Base-by-base conservation (phyloP, 2,329 filamentous ascomycete genomes). In the Penicillium expansum region DNA sequence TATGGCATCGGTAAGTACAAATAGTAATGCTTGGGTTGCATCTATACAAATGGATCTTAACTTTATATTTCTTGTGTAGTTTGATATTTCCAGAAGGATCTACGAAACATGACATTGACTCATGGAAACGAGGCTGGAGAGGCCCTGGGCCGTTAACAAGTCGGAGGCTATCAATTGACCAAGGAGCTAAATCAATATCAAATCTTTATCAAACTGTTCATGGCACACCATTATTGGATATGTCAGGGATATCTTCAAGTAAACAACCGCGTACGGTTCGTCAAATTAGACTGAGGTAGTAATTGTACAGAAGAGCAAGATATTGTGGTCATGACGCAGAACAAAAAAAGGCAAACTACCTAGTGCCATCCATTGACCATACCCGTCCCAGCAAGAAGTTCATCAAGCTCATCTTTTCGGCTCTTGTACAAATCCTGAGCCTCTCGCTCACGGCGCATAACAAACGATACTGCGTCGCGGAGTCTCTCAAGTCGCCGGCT, bases 351-450 rank as follows among this genome's bases (percentile, higher is more conserved):
- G 14, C 24, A 53, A 53, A 47, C 41, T 22, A 35, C 30, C 71
- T 58, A 75, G 63, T 74, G 69, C 72, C 72, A 75, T 16, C 74
- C 74, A 66, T 77, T 76, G 29, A 74, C 69, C 33, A 58, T 66
- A 1, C 63, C 67, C 11, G 65, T 68, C 16, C 69, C 69, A 64
- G 67, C 63, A 55, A 72, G 58, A 48, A 96, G 76, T 52, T 76
- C 78, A 47, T 87, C 84, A 63, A 97, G 74, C 79, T 97, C 94
- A 45, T 92, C 90, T 75, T 84, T 91, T 57, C 86, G 84, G 62
- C 77, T 79, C 65, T 90, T 83, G 71, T 94, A 99, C 67, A 88
- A 73, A 62, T 97, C 92, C 76, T 99, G 94, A 7, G 91, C 92
- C 76, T 97, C 91, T 57, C 92, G 82, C 78, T 97, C 93, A 61